These are phyloP conservation scores for Fomes fomentarius DNA, from an alignment of 1,284 basidiomycete species.

Conservation along the genomic window DNA sequence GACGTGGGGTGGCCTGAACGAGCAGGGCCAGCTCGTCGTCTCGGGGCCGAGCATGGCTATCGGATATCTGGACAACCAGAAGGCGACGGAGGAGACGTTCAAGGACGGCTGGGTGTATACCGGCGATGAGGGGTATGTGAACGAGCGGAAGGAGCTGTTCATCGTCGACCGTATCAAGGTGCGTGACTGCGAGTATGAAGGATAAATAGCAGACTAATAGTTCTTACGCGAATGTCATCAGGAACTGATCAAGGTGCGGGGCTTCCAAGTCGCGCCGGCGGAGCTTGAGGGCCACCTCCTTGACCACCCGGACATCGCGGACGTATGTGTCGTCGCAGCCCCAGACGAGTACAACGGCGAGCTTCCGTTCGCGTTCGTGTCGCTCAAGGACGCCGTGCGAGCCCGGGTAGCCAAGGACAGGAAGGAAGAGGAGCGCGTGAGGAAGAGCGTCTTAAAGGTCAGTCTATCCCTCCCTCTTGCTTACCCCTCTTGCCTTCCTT, in stretches of 20 bases:
- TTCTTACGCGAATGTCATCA: constrained; percentile 29
- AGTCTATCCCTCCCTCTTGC: not conserved
- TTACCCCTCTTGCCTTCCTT: not conserved
- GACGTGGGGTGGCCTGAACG: constrained; percentile 38
- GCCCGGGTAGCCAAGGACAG: constrained; percentile 41
- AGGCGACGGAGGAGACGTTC: constrained; percentile 47
- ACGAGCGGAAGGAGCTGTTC: constrained; percentile 43
- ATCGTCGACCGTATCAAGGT: constrained; percentile 51
- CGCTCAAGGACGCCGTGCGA: constrained; percentile 50
- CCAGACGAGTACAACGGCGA: constrained; percentile 81
- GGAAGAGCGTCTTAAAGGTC: constrained; percentile 30
- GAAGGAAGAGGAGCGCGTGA: constrained; percentile 36
- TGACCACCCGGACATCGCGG: constrained; percentile 55
- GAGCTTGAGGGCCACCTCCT: constrained; percentile 63
- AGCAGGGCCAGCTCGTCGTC: constrained; percentile 46
- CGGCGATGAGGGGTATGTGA: constrained; percentile 46
- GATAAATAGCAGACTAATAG: not conserved
- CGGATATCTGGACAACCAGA: constrained; percentile 43
- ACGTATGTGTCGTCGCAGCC: constrained; percentile 68
- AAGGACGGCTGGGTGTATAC: constrained; percentile 49
- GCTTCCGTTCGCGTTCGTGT: constrained; percentile 74
- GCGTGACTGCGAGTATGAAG: not conserved
- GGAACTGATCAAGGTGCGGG: constrained; percentile 70
- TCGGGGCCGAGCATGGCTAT: constrained; percentile 43
- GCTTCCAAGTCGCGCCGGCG: constrained; percentile 59